Evolutionary conservation across 768 basidiomycete species (phyloP).

Genomic region (Phallus indusiatus): DNA sequence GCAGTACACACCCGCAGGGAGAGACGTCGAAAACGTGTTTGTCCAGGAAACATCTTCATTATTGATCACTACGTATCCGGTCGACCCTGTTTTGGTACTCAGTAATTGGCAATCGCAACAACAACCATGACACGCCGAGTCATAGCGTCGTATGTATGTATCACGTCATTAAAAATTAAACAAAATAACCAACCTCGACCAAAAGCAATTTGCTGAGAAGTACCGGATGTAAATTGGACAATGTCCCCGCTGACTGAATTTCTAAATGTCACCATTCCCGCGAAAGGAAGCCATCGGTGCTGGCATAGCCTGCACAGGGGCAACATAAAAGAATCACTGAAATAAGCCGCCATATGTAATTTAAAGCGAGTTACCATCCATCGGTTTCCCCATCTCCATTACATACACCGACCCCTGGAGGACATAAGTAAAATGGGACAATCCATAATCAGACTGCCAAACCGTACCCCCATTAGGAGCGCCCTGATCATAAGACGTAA

Average conservation of each 20-base stretch:
- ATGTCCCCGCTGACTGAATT: slow-evolving; percentile 18
- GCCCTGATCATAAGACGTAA: slow-evolving; percentile 39
- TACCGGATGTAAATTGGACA: slow-evolving; percentile 49
- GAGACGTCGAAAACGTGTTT: slow-evolving; percentile 44
- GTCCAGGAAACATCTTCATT: slow-evolving; percentile 50
- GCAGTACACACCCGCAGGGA: slow-evolving; percentile 53
- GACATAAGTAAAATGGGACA: not conserved
- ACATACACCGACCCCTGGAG: slow-evolving; percentile 39
- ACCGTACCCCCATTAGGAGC: slow-evolving; percentile 46
- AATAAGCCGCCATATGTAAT: not conserved
- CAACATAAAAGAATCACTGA: not conserved
- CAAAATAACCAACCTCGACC: slow-evolving; percentile 37
- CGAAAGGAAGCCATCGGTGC: slow-evolving; percentile 48
- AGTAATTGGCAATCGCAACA: not conserved
- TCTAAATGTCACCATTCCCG: slow-evolving; percentile 35
- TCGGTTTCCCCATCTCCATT: slow-evolving; percentile 37
- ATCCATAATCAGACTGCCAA: not conserved
- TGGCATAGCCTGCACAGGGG: slow-evolving; percentile 39
- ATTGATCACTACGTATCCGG: slow-evolving; percentile 60
- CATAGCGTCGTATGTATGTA: not conserved
- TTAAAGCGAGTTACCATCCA: slow-evolving; percentile 31
- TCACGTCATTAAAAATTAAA: not conserved
- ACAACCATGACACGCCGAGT: not conserved
- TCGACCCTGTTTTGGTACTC: slow-evolving; percentile 27
- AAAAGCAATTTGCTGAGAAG: slow-evolving; percentile 55